Evolutionary conservation across 176 grass and related monocot species (phyloP).

Genomic region (Otatea glauca): DNA sequence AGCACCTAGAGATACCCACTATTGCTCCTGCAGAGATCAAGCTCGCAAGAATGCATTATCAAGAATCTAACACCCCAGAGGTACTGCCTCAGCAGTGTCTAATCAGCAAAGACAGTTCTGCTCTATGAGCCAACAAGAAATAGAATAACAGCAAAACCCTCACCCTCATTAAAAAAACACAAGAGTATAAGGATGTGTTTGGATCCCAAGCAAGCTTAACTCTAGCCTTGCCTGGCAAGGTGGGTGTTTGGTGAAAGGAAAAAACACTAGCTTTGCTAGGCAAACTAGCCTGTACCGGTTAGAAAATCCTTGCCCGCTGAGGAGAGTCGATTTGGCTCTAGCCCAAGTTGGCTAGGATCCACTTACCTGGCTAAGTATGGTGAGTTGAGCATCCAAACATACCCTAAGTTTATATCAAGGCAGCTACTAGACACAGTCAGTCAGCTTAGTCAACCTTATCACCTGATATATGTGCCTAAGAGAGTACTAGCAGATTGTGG

Average conservation of each 20-base stretch:
- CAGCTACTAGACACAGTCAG: background rate
- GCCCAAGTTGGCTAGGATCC: no score
- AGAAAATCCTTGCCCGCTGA: no score
- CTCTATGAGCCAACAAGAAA: conserved; percentile 27
- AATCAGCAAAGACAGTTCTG: conserved; percentile 24
- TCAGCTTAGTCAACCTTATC: background rate
- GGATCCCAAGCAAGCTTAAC: no score
- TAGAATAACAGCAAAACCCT: background rate
- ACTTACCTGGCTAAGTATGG: no score
- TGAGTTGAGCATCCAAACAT: background rate
- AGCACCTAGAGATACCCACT: background rate
- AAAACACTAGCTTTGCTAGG: no score
- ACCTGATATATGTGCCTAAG: background rate
- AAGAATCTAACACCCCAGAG: background rate
- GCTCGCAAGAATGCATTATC: conserved; percentile 22
- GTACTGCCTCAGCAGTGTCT: conserved; percentile 17
- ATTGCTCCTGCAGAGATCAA: conserved; percentile 31
- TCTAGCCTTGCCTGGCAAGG: no score
- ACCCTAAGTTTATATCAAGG: background rate
- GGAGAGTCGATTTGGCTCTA: no score
- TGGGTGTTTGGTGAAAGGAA: no score
- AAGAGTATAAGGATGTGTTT: no score
- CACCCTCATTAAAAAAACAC: conserved; percentile 12
- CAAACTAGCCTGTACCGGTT: no score
- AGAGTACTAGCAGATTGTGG: background rate